These are phyloP conservation scores for Quercus berberidifolia DNA, from an alignment of 306 rosid genomes.

Conservation along the genomic window DNA sequence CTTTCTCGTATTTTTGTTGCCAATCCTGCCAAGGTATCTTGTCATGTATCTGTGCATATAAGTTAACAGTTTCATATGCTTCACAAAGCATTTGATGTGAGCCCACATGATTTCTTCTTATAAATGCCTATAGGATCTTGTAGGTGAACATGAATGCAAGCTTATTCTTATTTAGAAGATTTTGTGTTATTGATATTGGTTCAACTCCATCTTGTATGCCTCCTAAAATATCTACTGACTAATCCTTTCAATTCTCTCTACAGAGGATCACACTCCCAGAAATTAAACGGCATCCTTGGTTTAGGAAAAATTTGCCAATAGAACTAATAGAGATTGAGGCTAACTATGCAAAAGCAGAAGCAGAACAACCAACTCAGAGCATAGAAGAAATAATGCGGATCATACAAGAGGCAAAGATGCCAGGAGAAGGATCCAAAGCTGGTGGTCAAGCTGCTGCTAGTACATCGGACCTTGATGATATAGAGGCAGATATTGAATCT, in stretches of 20 bases:
- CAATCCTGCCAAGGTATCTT: slow-evolving; percentile 65
- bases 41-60: not conserved
- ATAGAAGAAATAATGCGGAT: slow-evolving; percentile 65
- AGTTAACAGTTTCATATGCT: not conserved
- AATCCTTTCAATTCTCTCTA: not conserved
- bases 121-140: not conserved
- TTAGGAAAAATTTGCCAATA: slow-evolving; percentile 59
- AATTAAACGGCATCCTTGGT: slow-evolving; percentile 87
- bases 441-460: slow-evolving; percentile 35
- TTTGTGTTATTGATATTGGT: not conserved
- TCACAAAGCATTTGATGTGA: not conserved
- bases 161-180: not conserved
- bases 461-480: slow-evolving; percentile 35
- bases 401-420: slow-evolving; percentile 56
- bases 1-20: slow-evolving; percentile 78
- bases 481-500: slow-evolving; percentile 44
- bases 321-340: slow-evolving; percentile 61
- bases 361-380: slow-evolving; percentile 48
- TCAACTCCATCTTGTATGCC: not conserved
- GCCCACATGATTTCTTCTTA: not conserved
- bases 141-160: not conserved
- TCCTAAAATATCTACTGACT: not conserved
- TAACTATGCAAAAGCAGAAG: slow-evolving; percentile 18
- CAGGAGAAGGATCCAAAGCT: slow-evolving; percentile 46
- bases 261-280: slow-evolving; percentile 77